Percentiles rank a stretch among this genome's conserved stretches.
These are phyloP conservation scores for Saccharum officinarum DNA, from an alignment of 176 grass and related monocot genomes.

Conservation along the genomic window DNA sequence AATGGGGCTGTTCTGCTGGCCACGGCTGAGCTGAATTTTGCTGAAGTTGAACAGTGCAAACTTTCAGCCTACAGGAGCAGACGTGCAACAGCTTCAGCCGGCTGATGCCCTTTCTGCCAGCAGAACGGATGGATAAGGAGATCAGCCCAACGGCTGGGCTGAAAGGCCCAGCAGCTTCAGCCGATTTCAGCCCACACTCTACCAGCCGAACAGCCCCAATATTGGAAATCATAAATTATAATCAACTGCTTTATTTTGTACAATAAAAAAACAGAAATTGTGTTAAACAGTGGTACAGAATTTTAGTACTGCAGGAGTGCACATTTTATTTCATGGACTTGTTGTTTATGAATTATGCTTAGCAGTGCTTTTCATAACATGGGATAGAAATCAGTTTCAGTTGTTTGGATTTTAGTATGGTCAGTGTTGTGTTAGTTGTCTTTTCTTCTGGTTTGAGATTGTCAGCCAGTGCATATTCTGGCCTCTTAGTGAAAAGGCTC, in stretches of 20 bases:
- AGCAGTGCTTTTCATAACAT: background rate
- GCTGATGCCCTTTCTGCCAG: too few species aligned
- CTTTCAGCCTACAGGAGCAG: too few species aligned
- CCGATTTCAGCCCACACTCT: too few species aligned
- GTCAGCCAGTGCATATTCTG: background rate
- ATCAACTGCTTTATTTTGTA: background rate
- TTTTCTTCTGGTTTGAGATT: background rate
- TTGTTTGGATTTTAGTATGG: slow-evolving; percentile 12
- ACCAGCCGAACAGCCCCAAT: too few species aligned
- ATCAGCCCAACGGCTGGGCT: too few species aligned
- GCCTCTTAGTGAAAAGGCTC: background rate
- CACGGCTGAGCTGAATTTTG: too few species aligned
- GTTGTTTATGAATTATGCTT: background rate
- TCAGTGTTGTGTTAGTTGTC: background rate
- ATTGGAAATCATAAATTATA: background rate
- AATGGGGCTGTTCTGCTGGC: too few species aligned
- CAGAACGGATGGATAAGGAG: too few species aligned
- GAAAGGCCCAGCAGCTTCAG: too few species aligned
- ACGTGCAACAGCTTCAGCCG: too few species aligned
- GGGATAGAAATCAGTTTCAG: background rate
- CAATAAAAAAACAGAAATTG: background rate
- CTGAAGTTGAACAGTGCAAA: too few species aligned
- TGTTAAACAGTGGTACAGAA: background rate
- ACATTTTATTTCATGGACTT: background rate
- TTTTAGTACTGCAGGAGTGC: background rate